Base-by-base conservation (phyloP, 2,329 filamentous ascomycete species). In the Conoideocrella luteorostrata region DNA sequence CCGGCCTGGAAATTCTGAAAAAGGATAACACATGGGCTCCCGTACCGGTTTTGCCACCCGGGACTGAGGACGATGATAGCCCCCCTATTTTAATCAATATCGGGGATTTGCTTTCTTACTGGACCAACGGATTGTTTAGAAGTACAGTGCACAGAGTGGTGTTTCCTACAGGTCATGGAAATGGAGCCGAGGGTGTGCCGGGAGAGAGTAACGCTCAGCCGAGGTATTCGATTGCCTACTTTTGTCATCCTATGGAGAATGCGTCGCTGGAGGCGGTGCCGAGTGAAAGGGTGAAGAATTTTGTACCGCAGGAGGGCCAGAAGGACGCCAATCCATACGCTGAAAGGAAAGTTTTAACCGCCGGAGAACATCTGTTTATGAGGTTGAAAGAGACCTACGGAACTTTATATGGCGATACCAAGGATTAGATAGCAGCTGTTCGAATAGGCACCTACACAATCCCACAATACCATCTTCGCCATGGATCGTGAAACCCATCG, bases 101-200 rank as follows among this genome's bases (percentile, higher is more conserved):
- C 66, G 66, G 84, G 64, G 69, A 83, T 60, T 57, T 85, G 59
- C 67, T 84, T 48, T 84, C 80, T 26, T 93, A 94, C 62, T 97
- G 91, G 91, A 97, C 93, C 1, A 84, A 86, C 51, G 89, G 90
- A 0, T 65, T 96, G 37, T 74, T 97, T 50, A 85, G 88, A 54
- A 89, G 84, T 53, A 96, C 91, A 0, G 80, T 96, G 5, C 93
- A 97, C 60, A 74, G 91, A 10, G 93, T 97, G 23, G 80, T 91
- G 0, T 93, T 95, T 51, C 66, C 72, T 0, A 46, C 52, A 0
- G 30, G 17, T 21, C 36, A 37, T 5, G 23, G 15, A 5, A 54
- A 50, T 6, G 56, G 50, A 12, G 46, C 46, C 5, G 44, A 38
- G 12, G 45, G 23, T 7, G 58, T 67, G 2, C 48, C 60, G 2